These are phyloP conservation scores for Coemansia sp. DNA, from an alignment of 192 early-diverging fungal genomes.

Conservation along the genomic window DNA sequence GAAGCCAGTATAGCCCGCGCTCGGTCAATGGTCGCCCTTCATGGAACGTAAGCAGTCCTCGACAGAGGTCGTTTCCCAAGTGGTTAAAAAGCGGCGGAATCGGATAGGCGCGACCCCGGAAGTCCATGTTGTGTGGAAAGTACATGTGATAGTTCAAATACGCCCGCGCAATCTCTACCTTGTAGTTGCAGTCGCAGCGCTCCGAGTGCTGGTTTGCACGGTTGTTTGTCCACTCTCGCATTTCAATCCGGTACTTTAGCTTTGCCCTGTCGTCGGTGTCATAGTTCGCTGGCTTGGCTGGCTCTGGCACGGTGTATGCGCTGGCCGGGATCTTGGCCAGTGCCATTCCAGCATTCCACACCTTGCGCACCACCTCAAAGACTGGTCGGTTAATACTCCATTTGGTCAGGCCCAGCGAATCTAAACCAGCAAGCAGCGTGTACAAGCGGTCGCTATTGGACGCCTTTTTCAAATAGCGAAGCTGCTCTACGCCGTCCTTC, in stretches of 20 bases:
- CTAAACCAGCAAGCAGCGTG: conserved; percentile 69
- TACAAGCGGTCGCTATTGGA: conserved; percentile 69
- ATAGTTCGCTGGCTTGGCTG: conserved; percentile 59
- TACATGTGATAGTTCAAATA: conserved; percentile 85
- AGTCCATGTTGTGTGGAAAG: conserved; percentile 97
- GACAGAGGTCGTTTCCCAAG: conserved; percentile 92
- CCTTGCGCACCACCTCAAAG: conserved; percentile 69
- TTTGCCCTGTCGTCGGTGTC: conserved; percentile 58
- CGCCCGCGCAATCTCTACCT: conserved; percentile 88
- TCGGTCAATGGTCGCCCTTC: conserved; percentile 73
- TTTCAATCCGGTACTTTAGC: conserved; percentile 52
- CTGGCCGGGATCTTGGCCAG: conserved; percentile 72
- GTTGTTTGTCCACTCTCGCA: conserved; percentile 56
- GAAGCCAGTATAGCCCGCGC: conserved; percentile 83
- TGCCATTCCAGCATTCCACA: conserved; percentile 82
- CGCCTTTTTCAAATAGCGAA: conserved; percentile 72
- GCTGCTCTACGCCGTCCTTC: conserved; percentile 63
- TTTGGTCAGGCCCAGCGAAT: conserved; percentile 79
- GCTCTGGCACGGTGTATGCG: conserved; percentile 43
- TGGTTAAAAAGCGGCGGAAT: conserved; percentile 95
- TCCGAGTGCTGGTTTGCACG: conserved; percentile 76
- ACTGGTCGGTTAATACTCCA: conserved; percentile 87
- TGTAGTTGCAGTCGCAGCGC: conserved; percentile 90
- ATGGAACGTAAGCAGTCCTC: conserved; percentile 85
- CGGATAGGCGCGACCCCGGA: conserved; percentile 95